Percentiles rank a stretch among this genome's conserved stretches.
Conservation (phyloP, 441 rosid species). For the Biscutella auriculata region DNA sequence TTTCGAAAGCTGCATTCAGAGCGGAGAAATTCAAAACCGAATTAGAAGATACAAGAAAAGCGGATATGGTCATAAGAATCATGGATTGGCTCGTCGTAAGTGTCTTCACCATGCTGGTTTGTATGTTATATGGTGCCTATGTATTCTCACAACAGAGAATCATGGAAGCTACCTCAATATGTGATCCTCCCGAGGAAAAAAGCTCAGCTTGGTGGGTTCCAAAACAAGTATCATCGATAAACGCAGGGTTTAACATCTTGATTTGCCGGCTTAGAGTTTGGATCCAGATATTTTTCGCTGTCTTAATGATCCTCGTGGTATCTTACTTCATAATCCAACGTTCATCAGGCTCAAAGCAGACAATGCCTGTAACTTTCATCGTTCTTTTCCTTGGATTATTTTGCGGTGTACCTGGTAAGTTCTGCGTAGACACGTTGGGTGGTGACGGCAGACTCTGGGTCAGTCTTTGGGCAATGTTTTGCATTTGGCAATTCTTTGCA, state of each 20-base stretch:
- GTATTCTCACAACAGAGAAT: conserved; percentile 56
- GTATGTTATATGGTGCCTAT: conserved; percentile 54
- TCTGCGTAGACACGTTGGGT: conserved; percentile 73
- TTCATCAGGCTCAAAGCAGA: conserved; percentile 39
- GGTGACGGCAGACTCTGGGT: conserved; percentile 71
- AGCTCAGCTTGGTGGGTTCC: conserved; percentile 70
- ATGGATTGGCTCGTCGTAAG: conserved; percentile 78
- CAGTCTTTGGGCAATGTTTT: conserved; percentile 54
- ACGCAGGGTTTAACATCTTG: conserved; percentile 34
- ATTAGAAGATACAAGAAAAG: conserved; percentile 56
- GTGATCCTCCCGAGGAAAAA: conserved; percentile 37
- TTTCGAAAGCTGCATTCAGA: conserved; percentile 52
- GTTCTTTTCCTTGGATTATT: conserved; percentile 47
- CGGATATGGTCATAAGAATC: conserved; percentile 52
- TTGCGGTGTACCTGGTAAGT: conserved; percentile 69
- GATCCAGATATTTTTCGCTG: conserved; percentile 50
- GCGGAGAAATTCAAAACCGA: conserved; percentile 65
- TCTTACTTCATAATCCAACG: conserved; percentile 57
- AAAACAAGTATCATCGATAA: conserved; percentile 36
- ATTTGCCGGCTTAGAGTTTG: conserved; percentile 52
- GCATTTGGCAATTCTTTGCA: conserved; percentile 54
- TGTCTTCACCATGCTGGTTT: conserved; percentile 44
- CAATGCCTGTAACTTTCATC: conserved; percentile 63
- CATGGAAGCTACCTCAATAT: conserved; percentile 55
- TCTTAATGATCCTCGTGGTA: conserved; percentile 43